Base-by-base conservation (phyloP, 148 eudicot species). In the Silene conica region DNA sequence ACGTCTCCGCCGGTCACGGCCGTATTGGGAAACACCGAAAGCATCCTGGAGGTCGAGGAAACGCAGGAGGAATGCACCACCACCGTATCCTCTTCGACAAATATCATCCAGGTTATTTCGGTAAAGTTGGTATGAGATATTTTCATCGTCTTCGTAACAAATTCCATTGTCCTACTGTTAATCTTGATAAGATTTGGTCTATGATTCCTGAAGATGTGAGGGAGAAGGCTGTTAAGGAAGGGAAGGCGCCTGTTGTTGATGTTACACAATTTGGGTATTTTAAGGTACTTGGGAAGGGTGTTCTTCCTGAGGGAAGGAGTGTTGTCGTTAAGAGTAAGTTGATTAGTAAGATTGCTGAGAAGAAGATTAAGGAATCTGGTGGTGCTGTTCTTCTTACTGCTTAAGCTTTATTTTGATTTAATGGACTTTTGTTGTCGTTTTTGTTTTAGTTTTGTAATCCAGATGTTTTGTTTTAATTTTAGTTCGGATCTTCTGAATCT, bases 41-140 rank as follows among this genome's bases (percentile, higher is more conserved):
- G 83, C 87, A 85, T 82, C 87, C 87, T n/a, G 87, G 87, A 55
- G 87, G 87, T 12, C 72, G 87, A 0, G 87, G 87, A 19, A 85
- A 85, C 70, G 87, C 87, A 19, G 87, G 87, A 71, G 87, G 87
- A 28, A 77, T 85, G 85, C 87, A 85, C 78, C 85, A 85, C 69
- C 87, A 85, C 80, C 79, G 87, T 6, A 85, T 85, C 80, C 74
- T 85, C 60, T 80, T 85, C 82, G 87, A 85, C 82, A 85, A 85
- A 80, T 85, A 85, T 76, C 87, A 85, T 74, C 85, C 87, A 5
- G 87, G 87, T 0, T 85, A 82, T 81, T 85, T 85, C 69, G 87
- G 87, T 0, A 85, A 85, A 8, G 87, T 85, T 19, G 87, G 87
- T 64, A 85, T 85, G 87, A 41, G 86, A 31, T 80, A 85, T 70